These are phyloP conservation scores for Sporothrix luriei DNA, from an alignment of 2,329 filamentous ascomycete genomes.

Conservation along the genomic window DNA sequence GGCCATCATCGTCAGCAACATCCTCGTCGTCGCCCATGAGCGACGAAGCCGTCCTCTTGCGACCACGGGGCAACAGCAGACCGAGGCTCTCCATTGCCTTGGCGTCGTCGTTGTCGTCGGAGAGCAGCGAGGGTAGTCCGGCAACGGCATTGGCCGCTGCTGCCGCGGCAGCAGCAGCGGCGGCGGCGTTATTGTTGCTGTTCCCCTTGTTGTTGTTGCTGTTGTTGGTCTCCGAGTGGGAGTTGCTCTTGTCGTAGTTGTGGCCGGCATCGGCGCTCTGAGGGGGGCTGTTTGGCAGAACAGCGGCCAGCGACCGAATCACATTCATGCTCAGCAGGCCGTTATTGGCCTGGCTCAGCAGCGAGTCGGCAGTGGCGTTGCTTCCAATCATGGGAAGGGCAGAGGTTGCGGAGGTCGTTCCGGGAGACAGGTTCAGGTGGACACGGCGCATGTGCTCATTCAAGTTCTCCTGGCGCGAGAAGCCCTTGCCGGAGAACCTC, in stretches of 20 bases:
- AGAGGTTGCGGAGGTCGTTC: not conserved
- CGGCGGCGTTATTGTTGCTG: slow-evolving; percentile 9
- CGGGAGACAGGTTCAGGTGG: slow-evolving; percentile 51
- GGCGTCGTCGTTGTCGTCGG: slow-evolving; percentile 28
- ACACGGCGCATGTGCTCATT: slow-evolving; percentile 90
- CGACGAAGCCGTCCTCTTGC: slow-evolving; percentile 32
- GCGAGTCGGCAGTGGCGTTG: slow-evolving; percentile 5
- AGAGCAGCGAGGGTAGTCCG: slow-evolving; percentile 23
- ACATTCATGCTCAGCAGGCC: slow-evolving; percentile 16
- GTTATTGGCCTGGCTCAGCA: slow-evolving; percentile 15
- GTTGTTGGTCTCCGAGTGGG: not conserved
- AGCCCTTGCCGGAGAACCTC: slow-evolving; percentile 82
- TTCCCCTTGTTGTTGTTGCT: not conserved
- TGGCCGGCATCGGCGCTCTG: not conserved
- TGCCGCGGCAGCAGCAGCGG: slow-evolving; percentile 10
- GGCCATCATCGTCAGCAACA: slow-evolving; percentile 27
- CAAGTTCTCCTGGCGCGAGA: slow-evolving; percentile 90
- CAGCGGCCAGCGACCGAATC: slow-evolving; percentile 27
- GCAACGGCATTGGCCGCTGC: slow-evolving; percentile 23
- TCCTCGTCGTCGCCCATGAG: slow-evolving; percentile 27
- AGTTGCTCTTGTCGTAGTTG: slow-evolving; percentile 1
- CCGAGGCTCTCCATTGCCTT: slow-evolving; percentile 30
- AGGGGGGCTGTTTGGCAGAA: slow-evolving; percentile 22
- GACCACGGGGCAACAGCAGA: slow-evolving; percentile 18
- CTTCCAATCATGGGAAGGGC: not conserved